Conservation (phyloP, 495 filamentous ascomycete species). For the Haplographium delicatum region DNA sequence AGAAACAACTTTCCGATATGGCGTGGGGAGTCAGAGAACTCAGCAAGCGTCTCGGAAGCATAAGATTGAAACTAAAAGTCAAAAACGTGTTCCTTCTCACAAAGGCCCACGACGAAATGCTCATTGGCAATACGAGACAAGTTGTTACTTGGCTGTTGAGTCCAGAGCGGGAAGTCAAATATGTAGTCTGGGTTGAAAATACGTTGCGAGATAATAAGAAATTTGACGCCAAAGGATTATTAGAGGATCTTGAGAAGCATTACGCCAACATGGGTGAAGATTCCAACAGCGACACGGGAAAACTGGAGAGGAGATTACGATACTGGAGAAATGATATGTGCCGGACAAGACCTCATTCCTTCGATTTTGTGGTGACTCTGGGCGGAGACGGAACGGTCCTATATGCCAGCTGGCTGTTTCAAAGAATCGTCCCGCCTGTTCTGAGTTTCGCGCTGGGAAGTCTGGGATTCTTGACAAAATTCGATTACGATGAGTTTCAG, state of each 20-base stretch:
- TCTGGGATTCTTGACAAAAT: conserved; percentile 92
- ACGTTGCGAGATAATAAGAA: conserved; percentile 60
- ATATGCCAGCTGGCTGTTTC: conserved; percentile 94
- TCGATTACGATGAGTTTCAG: conserved; percentile 74
- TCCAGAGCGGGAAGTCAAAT: conserved; percentile 58
- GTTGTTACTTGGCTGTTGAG: conserved; percentile 83
- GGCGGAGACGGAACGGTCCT: conserved; percentile 97
- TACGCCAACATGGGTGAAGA: conserved; percentile 3
- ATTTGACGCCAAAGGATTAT: conserved; percentile 53
- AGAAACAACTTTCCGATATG: conserved; percentile 92
- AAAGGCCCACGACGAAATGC: conserved; percentile 76
- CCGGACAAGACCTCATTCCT: conserved; percentile 69
- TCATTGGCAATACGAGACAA: conserved; percentile 76
- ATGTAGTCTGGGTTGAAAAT: conserved; percentile 77
- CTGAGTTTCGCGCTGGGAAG: conserved; percentile 89
- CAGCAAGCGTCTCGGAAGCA: conserved; percentile 74
- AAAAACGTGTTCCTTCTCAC: conserved; percentile 82
- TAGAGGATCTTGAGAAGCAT: conserved; percentile 20
- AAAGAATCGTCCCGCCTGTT: conserved; percentile 91
- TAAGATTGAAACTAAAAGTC: conserved; percentile 73
- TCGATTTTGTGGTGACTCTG: conserved; percentile 90
- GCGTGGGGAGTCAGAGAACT: conserved; percentile 90
- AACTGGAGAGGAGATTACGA: conserved; percentile 47
- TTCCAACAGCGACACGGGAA: not conserved
- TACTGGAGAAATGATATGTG: conserved; percentile 85